Conservation (phyloP, 345 rosid species). For the Triadica sebifera region DNA sequence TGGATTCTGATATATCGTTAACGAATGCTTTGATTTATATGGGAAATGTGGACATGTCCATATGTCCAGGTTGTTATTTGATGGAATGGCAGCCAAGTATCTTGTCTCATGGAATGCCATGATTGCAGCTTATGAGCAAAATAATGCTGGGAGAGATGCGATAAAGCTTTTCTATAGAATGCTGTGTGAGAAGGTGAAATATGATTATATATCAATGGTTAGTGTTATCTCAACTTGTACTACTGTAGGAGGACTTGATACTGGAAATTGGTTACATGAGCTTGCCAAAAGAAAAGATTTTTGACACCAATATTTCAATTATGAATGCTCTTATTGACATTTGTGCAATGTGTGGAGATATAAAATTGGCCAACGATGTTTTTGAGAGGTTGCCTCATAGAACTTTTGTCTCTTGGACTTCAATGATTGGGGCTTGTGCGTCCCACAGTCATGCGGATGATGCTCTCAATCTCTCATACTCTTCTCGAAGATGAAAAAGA, state of each 20-base stretch:
- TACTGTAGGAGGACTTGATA: conserved; percentile 8
- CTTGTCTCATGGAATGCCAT: conserved; percentile 12
- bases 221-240: conserved; percentile 13
- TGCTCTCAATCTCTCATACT: conserved; percentile 12
- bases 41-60: conserved; percentile 10
- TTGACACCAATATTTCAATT: conserved; percentile 1
- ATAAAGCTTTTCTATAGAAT: conserved; percentile 8
- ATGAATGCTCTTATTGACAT: conserved; percentile 10
- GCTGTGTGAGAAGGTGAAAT: conserved; percentile 8
- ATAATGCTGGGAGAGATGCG: conserved; percentile 5
- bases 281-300: neutral
- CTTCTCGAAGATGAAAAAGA: conserved; percentile 12
- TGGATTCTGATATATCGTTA: conserved; percentile 2
- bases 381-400: conserved; percentile 1
- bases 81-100: conserved; percentile 8
- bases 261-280: conserved; percentile 15
- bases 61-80: conserved; percentile 1
- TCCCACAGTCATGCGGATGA: conserved; percentile 4
- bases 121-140: conserved; percentile 12
- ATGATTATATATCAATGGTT: conserved; percentile 8
- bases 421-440: conserved; percentile 13
- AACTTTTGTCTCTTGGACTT: conserved; percentile 7
- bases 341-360: neutral
- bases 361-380: conserved; percentile 13
- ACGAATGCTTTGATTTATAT: conserved; percentile 7